Evolutionary conservation across 2,329 filamentous ascomycete species (phyloP).

Genomic region (Phyllosticta ampelicida): DNA sequence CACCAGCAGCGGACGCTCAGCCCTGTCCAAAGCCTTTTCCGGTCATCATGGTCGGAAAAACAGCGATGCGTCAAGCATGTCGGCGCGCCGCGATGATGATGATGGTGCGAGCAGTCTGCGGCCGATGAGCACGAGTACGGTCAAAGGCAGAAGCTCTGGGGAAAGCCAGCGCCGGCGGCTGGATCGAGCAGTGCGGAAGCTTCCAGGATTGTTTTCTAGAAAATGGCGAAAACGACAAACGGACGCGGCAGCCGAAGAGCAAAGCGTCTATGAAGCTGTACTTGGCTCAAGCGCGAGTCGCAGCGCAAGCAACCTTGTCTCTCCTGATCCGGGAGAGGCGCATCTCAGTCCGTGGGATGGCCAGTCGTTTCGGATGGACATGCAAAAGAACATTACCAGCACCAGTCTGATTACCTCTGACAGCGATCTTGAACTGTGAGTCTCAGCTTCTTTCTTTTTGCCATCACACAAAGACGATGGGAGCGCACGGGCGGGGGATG

Average conservation of each 20-base stretch:
- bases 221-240: not conserved
- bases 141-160: conserved; percentile 24
- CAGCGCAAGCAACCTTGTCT: conserved; percentile 15
- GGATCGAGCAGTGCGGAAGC: not conserved
- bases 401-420: conserved; percentile 40
- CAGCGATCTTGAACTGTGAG: conserved; percentile 40
- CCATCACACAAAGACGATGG: not conserved
- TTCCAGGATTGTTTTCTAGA: not conserved
- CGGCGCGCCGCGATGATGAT: conserved; percentile 15
- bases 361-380: not conserved
- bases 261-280: not conserved
- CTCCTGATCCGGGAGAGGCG: not conserved
- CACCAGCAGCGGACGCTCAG: conserved; percentile 7
- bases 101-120: conserved; percentile 17
- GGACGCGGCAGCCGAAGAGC: not conserved
- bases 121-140: not conserved
- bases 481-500: conserved; percentile 1
- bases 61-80: conserved; percentile 17
- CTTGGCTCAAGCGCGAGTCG: not conserved
- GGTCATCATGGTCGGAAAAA: conserved; percentile 17
- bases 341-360: not conserved
- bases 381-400: conserved; percentile 36
- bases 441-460: conserved; percentile 13
- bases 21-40: conserved; percentile 18
- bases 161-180: conserved; percentile 23